Base-by-base conservation (phyloP, 345 rosid genomes). In the Arabis hirsuta region DNA sequence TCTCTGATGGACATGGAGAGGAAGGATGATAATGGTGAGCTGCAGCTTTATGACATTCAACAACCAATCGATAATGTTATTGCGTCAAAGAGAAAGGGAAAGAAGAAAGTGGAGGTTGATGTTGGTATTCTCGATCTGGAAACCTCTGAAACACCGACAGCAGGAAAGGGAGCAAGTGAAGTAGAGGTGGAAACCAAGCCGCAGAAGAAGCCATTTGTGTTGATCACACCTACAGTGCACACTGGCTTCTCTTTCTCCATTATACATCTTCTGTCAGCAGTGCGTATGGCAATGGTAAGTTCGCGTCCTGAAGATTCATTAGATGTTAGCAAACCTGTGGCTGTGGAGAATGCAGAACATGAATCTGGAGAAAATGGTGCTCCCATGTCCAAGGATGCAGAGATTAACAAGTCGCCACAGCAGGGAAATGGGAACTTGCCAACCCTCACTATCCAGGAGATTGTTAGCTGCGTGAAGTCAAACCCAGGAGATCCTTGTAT, bases 401-500 rank as follows among this genome's bases (percentile, higher is more conserved):
- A 79, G 76, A 77, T 32, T 46, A 70, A 71, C 79, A 80, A 79
- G 74, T 67, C 72, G 9, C 89, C 82, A 65, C 71, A 54, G 77
- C 67, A 81, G 41, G 81, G 66, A 62, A 80, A 74, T 68, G 72
- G 73, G 55, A 84, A 81, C 81, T 69, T 81, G 44, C 96, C 88
- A 55, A 78, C 87, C 68, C 92, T 86, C 78, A 85, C 94, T 48
- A 84, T 90, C 62, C 96, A 86, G 88, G 97, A 95, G 83, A 90
- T 92, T 85, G 97, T 92, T 69, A 80, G 88, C 79, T 83, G 94
- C n/a, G 86, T 92, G 66, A 86, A 79, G 66, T 87, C 89, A 60
- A 92, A 90, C 73, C 99, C 99, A 12, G 93, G 96, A 54, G 99
- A 95, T 82, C 96, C 97, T 62, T 87, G 87, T 73, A 87, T 95